These are phyloP conservation scores for Torulaspora indica DNA, from an alignment of 805 yeast genomes.

Conservation along the genomic window DNA sequence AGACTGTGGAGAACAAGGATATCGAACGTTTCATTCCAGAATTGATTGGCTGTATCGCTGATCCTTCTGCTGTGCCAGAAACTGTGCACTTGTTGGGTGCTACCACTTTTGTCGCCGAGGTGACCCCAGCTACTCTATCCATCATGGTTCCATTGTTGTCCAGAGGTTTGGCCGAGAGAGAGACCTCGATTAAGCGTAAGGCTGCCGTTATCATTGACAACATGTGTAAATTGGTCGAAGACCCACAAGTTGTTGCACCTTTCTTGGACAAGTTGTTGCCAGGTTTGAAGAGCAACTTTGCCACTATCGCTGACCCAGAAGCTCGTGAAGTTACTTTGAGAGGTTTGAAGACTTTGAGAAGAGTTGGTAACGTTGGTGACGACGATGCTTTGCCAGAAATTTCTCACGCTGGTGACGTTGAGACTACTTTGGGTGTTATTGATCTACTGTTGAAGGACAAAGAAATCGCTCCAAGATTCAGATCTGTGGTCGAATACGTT, in stretches of 20 bases:
- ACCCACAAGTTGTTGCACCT: constrained; percentile 99
- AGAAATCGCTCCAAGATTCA: constrained; percentile 74
- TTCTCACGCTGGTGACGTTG: constrained; percentile 96
- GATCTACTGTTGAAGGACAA: constrained; percentile 62
- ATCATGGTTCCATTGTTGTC: constrained; percentile 98
- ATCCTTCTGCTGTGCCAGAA: constrained; percentile 97
- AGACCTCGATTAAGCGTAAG: constrained; percentile 98
- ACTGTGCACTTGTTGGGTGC: constrained; percentile 99
- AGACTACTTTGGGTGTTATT: constrained; percentile 80
- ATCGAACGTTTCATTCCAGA: constrained; percentile 98
- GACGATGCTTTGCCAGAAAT: constrained; percentile 92
- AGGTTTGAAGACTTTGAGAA: constrained; percentile 94
- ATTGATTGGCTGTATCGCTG: constrained; percentile 92
- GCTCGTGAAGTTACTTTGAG: constrained; percentile 98
- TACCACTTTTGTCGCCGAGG: constrained; percentile 98
- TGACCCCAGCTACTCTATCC: constrained; percentile 98
- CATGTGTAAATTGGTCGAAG: constrained; percentile 99
- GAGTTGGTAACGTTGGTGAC: constrained; percentile 96
- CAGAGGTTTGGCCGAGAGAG: constrained; percentile 99
- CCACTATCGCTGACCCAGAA: constrained; percentile 99
- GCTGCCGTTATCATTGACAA: constrained; percentile 98
- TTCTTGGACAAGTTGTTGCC: constrained; percentile 95
- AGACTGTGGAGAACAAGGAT: constrained; percentile 99
- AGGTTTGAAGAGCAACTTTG: constrained; percentile 87
- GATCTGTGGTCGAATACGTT: constrained; percentile 69